These are phyloP conservation scores for Miscanthus sacchariflorus DNA, from an alignment of 202 grass and related monocot genomes.

Conservation along the genomic window DNA sequence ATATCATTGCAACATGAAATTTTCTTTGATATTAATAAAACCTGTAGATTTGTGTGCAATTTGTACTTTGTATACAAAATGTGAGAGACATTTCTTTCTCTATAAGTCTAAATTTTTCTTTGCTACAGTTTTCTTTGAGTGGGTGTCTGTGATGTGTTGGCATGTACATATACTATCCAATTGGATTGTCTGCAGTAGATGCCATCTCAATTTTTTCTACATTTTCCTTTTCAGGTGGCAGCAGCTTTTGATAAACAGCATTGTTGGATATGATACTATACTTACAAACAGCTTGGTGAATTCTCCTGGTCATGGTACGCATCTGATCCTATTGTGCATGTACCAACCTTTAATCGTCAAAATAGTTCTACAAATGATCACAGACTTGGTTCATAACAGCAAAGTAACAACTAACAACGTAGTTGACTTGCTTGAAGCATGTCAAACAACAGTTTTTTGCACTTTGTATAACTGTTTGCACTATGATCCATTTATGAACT, in stretches of 20 bases:
- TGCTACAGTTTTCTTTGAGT: background rate
- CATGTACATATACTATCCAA: slow-evolving; percentile 9
- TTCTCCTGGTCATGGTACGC: slow-evolving; percentile 87
- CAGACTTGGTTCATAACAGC: background rate
- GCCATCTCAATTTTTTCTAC: background rate
- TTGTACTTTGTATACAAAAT: background rate
- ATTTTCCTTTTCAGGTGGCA: slow-evolving; percentile 79
- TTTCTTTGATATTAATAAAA: slow-evolving; percentile 10
- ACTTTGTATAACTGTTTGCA: slow-evolving; percentile 29
- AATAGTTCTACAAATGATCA: slow-evolving; percentile 3
- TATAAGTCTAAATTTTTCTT: background rate
- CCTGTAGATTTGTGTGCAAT: background rate
- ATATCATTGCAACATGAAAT: background rate
- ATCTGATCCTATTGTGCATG: slow-evolving; percentile 31
- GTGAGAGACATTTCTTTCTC: background rate
- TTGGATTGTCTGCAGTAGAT: background rate
- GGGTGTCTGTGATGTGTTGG: background rate
- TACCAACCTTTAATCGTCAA: slow-evolving; percentile 3
- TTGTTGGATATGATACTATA: slow-evolving; percentile 99
- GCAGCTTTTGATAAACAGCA: slow-evolving; percentile 92
- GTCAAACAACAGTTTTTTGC: slow-evolving; percentile 14
- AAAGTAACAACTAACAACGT: background rate
- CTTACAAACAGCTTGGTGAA: slow-evolving; percentile 96
- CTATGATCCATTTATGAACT: background rate
- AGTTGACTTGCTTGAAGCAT: slow-evolving; percentile 37